Conservation (phyloP, 371 early-diverging fungal species). For the Mucor indicus region DNA sequence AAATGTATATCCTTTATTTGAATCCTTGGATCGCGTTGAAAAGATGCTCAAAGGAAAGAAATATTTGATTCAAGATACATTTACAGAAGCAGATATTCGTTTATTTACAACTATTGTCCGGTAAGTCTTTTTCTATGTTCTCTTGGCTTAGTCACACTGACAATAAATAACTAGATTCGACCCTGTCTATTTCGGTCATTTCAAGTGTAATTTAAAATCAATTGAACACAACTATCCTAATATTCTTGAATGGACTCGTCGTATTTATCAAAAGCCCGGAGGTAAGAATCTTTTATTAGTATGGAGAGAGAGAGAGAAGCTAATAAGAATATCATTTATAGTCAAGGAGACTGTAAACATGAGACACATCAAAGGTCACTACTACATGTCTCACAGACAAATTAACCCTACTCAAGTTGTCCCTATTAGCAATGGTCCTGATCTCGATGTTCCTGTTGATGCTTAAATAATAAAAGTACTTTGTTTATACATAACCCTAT, state of each 20-base stretch:
- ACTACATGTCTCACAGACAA: constrained; percentile 84
- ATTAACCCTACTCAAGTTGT: constrained; percentile 91
- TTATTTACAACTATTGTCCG: constrained; percentile 91
- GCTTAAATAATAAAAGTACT: constrained; percentile 1
- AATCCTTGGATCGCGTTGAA: constrained; percentile 85
- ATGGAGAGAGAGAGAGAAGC: no score
- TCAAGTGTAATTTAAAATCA: constrained; percentile 85
- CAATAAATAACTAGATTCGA: constrained; percentile 69
- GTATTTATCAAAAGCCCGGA: constrained; percentile 81
- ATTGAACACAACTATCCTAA: constrained; percentile 86
- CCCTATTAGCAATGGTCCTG: constrained; percentile 85
- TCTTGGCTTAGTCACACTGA: no score
- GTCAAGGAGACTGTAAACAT: constrained; percentile 81
- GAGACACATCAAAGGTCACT: constrained; percentile 94
- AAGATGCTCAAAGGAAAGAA: constrained; percentile 65
- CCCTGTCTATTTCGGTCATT: constrained; percentile 88
- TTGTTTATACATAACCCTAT: neutral
- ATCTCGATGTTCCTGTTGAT: constrained; percentile 42
- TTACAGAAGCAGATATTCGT: constrained; percentile 93
- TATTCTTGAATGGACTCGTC: constrained; percentile 80
- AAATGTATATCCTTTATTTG: constrained; percentile 71
- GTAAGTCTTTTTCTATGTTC: constrained; percentile 17
- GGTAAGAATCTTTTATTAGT: constrained; percentile 19
- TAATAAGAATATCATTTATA: no score
- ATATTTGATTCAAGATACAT: constrained; percentile 70